Evolutionary conservation across 768 basidiomycete species (phyloP), one percentile per base, ranked within the genome.

Genomic region (Lactarius evosmus): DNA sequence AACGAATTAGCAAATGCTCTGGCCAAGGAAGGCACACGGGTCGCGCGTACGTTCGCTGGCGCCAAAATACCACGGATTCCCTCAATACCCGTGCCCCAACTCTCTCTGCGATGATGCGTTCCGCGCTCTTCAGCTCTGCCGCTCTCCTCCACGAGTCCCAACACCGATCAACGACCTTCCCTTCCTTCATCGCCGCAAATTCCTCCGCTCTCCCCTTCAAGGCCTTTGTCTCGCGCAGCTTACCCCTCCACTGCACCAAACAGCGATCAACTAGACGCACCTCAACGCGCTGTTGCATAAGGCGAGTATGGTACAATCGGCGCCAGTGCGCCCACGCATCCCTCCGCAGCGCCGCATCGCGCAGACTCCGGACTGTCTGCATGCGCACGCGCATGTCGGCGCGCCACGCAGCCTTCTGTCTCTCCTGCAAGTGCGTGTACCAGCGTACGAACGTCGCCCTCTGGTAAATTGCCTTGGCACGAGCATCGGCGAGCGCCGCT

Each of bases 301-400:
- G 71, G 53, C 75, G 80, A 12, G 78, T 78, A n/a, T 76, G 78
- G 66, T 84, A 79, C 9, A 78, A 75, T 63, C 83, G 85, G 46
- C 81, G 79, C 91, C 91, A 93, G 69, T 81, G 81, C 46, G 72
- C 77, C 85, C 87, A 89, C 8, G 81, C 81, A 67, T 85, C 82
- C 67, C 77, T 82, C 69, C 78, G 72, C 51, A 89, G 70, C 68
- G 81, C 80, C 6, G 69, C 62, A 32, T 89, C 86, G 61, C 80
- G 79, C 63, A 76, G 84, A 63, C 83, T 82, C 66, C 82, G 83
- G 36, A 88, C 76, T 12, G 74, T 71, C 69, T 82, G 84, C 84
- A 91, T 90, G 71, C 83, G 87, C 66, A 75, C 69, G 32, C 88
- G 86, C 88, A 91, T 91, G 56, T 82, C 86, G 54, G 82, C 75